Percentiles rank a stretch among this genome's conserved stretches.
Conservation (phyloP, 371 early-diverging fungal species). For the Lichtheimia ramosa region DNA sequence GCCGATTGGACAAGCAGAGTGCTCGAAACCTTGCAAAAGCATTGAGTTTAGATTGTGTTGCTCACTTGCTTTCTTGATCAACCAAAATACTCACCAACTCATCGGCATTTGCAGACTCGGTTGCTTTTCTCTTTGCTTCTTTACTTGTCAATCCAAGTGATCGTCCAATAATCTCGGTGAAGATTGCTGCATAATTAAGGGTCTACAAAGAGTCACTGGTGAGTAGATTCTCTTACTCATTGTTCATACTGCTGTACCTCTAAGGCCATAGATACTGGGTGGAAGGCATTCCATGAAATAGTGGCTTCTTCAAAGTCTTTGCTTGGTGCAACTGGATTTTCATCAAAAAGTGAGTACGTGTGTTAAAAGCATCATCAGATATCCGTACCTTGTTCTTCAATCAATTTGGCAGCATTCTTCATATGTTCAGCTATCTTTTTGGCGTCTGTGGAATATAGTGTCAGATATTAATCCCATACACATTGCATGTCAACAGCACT, state of each 20-base stretch:
- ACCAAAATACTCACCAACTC: constrained; percentile 24
- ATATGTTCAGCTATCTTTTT: constrained; percentile 11
- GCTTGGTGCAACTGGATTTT: constrained; percentile 4
- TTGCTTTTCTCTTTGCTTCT: constrained; percentile 40
- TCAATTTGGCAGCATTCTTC: constrained; percentile 10
- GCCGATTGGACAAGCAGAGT: constrained; percentile 12
- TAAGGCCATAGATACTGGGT: constrained; percentile 25
- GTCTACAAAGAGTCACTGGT: constrained; percentile 16
- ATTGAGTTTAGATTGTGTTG: background rate
- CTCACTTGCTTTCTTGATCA: background rate
- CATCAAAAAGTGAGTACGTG: background rate
- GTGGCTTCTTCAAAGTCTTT: constrained; percentile 13
- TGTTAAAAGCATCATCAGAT: background rate
- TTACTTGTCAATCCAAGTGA: constrained; percentile 38
- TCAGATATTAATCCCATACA: background rate
- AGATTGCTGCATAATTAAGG: constrained; percentile 37
- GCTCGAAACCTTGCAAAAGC: too few relatives aligned
- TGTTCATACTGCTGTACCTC: constrained; percentile 22
- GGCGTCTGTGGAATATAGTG: constrained; percentile 4
- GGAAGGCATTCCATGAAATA: constrained; percentile 33
- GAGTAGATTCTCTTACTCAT: background rate
- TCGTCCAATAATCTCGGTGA: constrained; percentile 38
- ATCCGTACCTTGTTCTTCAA: constrained; percentile 15
- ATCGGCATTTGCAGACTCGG: constrained; percentile 26
- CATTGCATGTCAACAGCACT: background rate